phyloP scores from a whole-genome alignment of 305 asterid genomes.

The Rubia peregrina region DNA sequence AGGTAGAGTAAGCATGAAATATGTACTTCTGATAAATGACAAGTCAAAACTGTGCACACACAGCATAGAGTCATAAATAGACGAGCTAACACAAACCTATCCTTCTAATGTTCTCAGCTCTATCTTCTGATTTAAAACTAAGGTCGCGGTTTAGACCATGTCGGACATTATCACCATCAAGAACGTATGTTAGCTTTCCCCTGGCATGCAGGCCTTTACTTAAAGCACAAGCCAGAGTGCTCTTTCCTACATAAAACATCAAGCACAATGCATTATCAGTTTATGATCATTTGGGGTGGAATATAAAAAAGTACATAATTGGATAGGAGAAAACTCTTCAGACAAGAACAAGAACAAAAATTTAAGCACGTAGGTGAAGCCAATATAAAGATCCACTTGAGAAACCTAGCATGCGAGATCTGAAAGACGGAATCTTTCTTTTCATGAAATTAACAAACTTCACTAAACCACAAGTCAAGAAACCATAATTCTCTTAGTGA shows the following conservation, averaged over 20 bases:
- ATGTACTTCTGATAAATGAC: not conserved
- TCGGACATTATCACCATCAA: conserved; percentile 97
- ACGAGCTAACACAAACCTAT: conserved; percentile 58
- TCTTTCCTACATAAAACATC: conserved; percentile 60
- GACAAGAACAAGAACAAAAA: not conserved
- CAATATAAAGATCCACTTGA: not conserved
- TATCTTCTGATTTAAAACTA: conserved; percentile 83
- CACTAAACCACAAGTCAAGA: not conserved
- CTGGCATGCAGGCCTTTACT: conserved; percentile 70
- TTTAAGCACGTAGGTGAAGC: not conserved
- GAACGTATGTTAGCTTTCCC: conserved; percentile 84
- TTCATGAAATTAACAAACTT: not conserved
- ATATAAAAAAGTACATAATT: not conserved
- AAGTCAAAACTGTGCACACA: not conserved
- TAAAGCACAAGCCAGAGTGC: conserved; percentile 93
- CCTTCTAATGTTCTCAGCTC: conserved; percentile 91
- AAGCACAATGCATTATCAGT: not conserved
- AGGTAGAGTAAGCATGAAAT: not conserved
- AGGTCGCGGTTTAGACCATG: conserved; percentile 90
- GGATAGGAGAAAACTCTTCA: not conserved
- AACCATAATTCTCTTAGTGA: not conserved
- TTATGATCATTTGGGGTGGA: not conserved
- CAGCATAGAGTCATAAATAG: conserved; percentile 11
- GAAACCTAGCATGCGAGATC: not conserved
- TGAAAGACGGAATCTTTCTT: not conserved